phyloP scores from a whole-genome alignment of 805 yeast genomes.

The Pichia membranifaciens region DNA sequence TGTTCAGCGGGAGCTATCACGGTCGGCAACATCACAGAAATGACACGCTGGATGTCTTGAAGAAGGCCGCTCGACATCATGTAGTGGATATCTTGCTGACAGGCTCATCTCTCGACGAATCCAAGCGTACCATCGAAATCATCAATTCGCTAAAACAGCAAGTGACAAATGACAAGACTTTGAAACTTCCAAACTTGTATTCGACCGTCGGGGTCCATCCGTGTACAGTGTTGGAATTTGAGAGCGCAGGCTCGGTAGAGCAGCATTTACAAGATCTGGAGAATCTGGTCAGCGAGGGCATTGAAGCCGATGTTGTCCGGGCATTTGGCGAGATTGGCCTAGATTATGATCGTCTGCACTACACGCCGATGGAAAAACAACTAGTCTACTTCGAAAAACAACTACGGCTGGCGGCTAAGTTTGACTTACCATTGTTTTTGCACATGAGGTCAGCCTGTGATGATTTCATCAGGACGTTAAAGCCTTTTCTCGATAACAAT shows the following conservation, averaged over 20 bases:
- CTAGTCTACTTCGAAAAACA: slow-evolving; percentile 63
- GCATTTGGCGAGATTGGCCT: slow-evolving; percentile 96
- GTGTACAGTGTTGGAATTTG: slow-evolving; percentile 65
- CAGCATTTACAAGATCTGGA: slow-evolving; percentile 45
- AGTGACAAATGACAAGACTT: slow-evolving; percentile 6
- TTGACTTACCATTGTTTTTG: slow-evolving; percentile 70
- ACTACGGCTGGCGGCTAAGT: slow-evolving; percentile 55
- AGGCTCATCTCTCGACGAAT: slow-evolving; percentile 71
- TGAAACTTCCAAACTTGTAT: slow-evolving; percentile 32
- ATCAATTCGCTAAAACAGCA: slow-evolving; percentile 28
- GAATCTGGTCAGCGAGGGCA: slow-evolving; percentile 43
- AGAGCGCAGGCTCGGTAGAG: slow-evolving; percentile 24
- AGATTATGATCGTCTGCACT: slow-evolving; percentile 86
- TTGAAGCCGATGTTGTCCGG: slow-evolving; percentile 46
- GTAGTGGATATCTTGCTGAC: slow-evolving; percentile 74
- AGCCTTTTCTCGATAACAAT: slow-evolving; percentile 50
- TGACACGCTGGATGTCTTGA: slow-evolving; percentile 60
- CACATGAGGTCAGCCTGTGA: slow-evolving; percentile 85
- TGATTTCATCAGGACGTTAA: slow-evolving; percentile 64
- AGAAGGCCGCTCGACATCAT: slow-evolving; percentile 57
- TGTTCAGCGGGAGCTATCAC: slow-evolving; percentile 79
- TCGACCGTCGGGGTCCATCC: slow-evolving; percentile 96
- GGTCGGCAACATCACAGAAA: slow-evolving; percentile 56
- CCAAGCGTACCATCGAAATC: slow-evolving; percentile 53
- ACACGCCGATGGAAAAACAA: slow-evolving; percentile 66